Evolutionary conservation across 495 filamentous ascomycete genomes (phyloP).

Genomic region (Saxispiralis lemnorum): DNA sequence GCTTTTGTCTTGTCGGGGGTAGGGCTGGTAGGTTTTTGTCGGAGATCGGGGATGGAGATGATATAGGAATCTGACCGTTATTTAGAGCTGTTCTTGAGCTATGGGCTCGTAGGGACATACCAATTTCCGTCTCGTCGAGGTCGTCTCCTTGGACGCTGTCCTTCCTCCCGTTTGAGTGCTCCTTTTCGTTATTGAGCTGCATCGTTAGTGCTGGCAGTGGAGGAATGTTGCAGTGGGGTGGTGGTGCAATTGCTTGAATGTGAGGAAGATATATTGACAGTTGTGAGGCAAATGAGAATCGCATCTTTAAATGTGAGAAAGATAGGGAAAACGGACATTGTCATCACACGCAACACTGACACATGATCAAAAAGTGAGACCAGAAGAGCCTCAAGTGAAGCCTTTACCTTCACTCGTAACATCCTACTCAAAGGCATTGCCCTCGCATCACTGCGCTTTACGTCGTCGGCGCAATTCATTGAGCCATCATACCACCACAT

Average conservation of each 20-base stretch:
- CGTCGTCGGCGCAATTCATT: not conserved
- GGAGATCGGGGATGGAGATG: not conserved
- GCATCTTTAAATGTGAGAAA: not conserved
- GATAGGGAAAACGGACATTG: not conserved
- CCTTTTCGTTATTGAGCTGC: not conserved
- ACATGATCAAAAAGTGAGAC: too few species aligned
- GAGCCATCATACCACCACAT: not conserved
- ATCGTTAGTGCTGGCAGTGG: not conserved
- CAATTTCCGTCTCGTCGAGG: not conserved
- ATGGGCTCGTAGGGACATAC: not conserved
- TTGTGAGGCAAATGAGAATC: not conserved
- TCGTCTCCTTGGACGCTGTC: not conserved
- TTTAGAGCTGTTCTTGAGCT: not conserved
- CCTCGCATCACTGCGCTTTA: not conserved
- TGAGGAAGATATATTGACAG: not conserved
- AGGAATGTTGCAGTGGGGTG: not conserved
- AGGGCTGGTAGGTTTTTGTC: too few species aligned
- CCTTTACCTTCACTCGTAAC: not conserved
- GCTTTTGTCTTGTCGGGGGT: too few species aligned
- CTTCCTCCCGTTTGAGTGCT: not conserved
- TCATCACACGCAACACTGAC: too few species aligned
- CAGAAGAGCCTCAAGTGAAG: not conserved
- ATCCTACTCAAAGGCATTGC: not conserved
- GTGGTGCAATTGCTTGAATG: not conserved
- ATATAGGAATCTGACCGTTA: not conserved